These are phyloP conservation scores for Chaetothyriales sp. DNA, from an alignment of 2,329 filamentous ascomycete species.

Conservation along the genomic window DNA sequence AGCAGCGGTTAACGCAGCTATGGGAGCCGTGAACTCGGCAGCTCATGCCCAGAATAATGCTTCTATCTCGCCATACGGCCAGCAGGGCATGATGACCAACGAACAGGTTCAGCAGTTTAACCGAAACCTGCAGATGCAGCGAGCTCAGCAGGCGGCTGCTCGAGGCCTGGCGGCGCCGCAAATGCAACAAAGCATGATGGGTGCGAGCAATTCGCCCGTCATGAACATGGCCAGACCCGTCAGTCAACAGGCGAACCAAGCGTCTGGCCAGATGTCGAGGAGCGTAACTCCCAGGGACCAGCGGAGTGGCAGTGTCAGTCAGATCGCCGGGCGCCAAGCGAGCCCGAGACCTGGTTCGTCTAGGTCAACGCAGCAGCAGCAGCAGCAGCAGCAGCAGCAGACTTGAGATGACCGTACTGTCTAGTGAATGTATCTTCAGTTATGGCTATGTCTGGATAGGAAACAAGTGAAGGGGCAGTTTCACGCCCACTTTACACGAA, in stretches of 20 bases:
- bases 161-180: conserved; percentile 13
- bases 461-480: background rate
- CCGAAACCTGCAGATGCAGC: conserved; percentile 38
- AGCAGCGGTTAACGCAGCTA: conserved; percentile 37
- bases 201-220: conserved; percentile 18
- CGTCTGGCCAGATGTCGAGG: background rate
- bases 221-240: conserved; percentile 26
- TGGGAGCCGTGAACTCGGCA: conserved; percentile 28
- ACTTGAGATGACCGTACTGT: background rate
- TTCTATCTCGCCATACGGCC: conserved; percentile 11
- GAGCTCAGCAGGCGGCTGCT: conserved; percentile 26
- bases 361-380: background rate
- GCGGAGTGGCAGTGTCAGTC: background rate
- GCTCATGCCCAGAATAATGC: conserved; percentile 19
- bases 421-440: background rate
- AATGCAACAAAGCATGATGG: conserved; percentile 19
- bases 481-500: background rate
- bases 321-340: background rate
- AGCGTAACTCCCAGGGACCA: background rate
- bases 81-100: conserved; percentile 28
- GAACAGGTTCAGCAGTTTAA: conserved; percentile 37
- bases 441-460: background rate
- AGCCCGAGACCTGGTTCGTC: background rate
- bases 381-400: background rate
- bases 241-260: conserved; percentile 6